These are phyloP conservation scores for Bruguiera hainesii DNA, from an alignment of 441 rosid genomes.

Conservation along the genomic window DNA sequence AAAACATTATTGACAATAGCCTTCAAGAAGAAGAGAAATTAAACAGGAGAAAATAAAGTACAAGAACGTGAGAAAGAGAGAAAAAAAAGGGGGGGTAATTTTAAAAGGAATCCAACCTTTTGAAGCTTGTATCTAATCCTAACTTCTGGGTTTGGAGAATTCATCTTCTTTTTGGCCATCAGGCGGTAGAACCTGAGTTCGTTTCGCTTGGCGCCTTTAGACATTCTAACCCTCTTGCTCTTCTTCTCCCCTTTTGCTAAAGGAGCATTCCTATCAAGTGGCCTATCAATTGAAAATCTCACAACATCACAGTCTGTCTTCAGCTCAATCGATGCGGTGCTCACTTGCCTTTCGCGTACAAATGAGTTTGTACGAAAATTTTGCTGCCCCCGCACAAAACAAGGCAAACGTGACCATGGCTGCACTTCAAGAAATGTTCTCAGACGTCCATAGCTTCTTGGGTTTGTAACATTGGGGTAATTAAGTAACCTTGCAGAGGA, in stretches of 20 bases:
- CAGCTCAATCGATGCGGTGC: constrained; percentile 48
- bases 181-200: constrained; percentile 75
- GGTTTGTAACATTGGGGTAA: constrained; percentile 11
- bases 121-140: constrained; percentile 78
- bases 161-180: constrained; percentile 89
- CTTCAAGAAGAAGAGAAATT: constrained; percentile 7
- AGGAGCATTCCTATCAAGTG: constrained; percentile 16
- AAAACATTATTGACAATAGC: neutral
- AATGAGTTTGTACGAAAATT: constrained; percentile 17
- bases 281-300: constrained; percentile 55
- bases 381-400: constrained; percentile 5
- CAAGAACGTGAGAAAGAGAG: neutral
- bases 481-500: constrained; percentile 12
- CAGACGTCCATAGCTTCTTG: constrained; percentile 20
- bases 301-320: constrained; percentile 49
- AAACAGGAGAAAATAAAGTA: neutral
- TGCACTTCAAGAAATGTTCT: constrained; percentile 18
- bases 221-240: constrained; percentile 44
- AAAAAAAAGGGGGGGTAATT: neutral
- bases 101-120: constrained; percentile 42
- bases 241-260: constrained; percentile 34
- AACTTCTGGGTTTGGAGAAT: constrained; percentile 86
- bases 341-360: constrained; percentile 34
- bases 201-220: constrained; percentile 60
- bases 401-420: constrained; percentile 13